Conservation (phyloP, 441 rosid genomes). For the Croton laevigatus region DNA sequence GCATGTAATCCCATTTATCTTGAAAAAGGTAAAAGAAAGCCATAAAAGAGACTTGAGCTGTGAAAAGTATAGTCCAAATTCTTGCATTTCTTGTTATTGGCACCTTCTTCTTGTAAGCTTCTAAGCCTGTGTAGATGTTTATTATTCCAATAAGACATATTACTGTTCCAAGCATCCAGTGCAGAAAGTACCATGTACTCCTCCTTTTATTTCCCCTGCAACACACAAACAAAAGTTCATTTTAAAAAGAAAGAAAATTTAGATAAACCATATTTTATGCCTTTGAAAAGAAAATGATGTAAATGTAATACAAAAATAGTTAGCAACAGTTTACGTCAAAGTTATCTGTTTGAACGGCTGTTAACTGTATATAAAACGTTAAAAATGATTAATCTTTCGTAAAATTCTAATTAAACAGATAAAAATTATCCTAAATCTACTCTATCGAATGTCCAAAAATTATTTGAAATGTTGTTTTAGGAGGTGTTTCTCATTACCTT, state of each 20-base stretch:
- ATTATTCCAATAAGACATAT: slow-evolving; percentile 57
- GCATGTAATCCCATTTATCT: slow-evolving; percentile 79
- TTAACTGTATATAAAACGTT: too few relatives aligned
- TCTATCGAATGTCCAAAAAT: too few relatives aligned
- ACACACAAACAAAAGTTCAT: neutral
- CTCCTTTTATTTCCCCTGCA: slow-evolving; percentile 69
- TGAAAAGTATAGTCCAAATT: slow-evolving; percentile 69
- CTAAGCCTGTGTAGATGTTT: slow-evolving; percentile 77
- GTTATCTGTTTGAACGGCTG: too few relatives aligned
- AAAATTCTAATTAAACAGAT: too few relatives aligned
- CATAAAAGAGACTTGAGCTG: slow-evolving; percentile 55
- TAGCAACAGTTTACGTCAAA: too few relatives aligned
- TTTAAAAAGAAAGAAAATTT: too few relatives aligned
- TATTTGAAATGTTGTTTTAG: too few relatives aligned
- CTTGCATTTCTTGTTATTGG: slow-evolving; percentile 40
- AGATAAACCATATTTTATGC: too few relatives aligned
- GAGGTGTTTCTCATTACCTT: slow-evolving; percentile 35
- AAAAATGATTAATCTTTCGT: too few relatives aligned
- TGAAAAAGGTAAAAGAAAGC: slow-evolving; percentile 71
- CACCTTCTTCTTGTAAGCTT: slow-evolving; percentile 60
- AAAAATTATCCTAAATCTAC: too few relatives aligned
- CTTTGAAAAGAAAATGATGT: too few relatives aligned
- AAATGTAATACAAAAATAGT: too few relatives aligned
- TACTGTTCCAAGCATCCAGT: slow-evolving; percentile 77
- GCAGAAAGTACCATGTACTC: slow-evolving; percentile 64